These are phyloP conservation scores for Phytophthora pisi DNA, from an alignment of 352 stramenopile genomes.

Conservation along the genomic window DNA sequence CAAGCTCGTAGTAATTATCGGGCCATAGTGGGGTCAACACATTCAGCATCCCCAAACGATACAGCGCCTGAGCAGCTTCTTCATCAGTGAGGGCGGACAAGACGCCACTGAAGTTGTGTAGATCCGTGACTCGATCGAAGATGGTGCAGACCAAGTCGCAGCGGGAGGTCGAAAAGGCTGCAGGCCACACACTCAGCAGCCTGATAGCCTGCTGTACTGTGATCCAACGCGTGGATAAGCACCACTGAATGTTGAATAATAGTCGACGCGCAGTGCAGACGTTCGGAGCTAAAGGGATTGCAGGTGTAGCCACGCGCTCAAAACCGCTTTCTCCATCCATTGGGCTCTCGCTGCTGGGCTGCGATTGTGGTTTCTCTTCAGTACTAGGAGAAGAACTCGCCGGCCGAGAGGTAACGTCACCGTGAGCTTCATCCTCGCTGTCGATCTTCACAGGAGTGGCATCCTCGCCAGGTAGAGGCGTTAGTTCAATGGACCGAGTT, in stretches of 20 bases:
- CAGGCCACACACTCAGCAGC: slow-evolving; percentile 58
- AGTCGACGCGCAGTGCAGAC: slow-evolving; percentile 59
- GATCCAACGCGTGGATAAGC: slow-evolving; percentile 71
- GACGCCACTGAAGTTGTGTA: slow-evolving; percentile 74
- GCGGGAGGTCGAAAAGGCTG: slow-evolving; percentile 47
- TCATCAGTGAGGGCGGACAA: slow-evolving; percentile 58
- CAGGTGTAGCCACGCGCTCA: slow-evolving; percentile 16
- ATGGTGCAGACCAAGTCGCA: slow-evolving; percentile 72
- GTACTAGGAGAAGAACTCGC: background rate
- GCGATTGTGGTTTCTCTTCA: slow-evolving; percentile 4
- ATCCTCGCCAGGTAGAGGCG: slow-evolving; percentile 19
- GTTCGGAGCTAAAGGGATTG: slow-evolving; percentile 21
- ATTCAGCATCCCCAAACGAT: slow-evolving; percentile 78
- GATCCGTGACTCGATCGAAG: slow-evolving; percentile 71
- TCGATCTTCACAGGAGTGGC: slow-evolving; percentile 4
- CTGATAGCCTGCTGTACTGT: slow-evolving; percentile 62
- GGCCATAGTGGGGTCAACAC: slow-evolving; percentile 67
- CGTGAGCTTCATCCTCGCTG: slow-evolving; percentile 28
- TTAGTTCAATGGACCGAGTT: slow-evolving; percentile 51
- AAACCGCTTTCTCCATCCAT: slow-evolving; percentile 1
- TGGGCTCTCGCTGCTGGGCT: background rate
- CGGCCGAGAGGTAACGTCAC: background rate
- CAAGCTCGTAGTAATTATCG: slow-evolving; percentile 83
- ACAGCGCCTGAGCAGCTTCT: slow-evolving; percentile 65
- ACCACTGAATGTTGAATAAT: slow-evolving; percentile 78